Evolutionary conservation across 345 rosid species (phyloP).

Genomic region (Erucastrum elatum): DNA sequence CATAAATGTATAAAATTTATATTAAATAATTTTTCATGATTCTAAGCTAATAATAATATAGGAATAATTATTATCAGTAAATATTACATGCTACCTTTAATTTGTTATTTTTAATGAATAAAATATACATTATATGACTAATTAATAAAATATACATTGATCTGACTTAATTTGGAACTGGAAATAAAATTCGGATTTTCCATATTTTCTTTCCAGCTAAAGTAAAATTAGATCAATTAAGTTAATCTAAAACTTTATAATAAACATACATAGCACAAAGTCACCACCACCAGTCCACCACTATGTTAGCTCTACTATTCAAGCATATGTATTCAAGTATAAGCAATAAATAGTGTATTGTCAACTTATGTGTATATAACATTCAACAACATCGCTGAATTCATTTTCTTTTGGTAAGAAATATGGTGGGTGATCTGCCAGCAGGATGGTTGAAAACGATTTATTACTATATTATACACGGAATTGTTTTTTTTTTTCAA

Average conservation of each 20-base stretch:
- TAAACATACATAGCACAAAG: too few species aligned
- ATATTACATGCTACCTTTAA: not conserved
- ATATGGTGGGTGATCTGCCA: slow-evolving; percentile 32
- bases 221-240: not conserved
- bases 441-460: slow-evolving; percentile 16
- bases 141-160: not conserved
- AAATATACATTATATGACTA: not conserved
- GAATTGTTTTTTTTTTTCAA: not conserved
- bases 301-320: not conserved
- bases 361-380: not conserved
- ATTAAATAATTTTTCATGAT: too few species aligned
- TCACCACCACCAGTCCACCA: not conserved
- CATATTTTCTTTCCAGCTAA: not conserved
- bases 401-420: slow-evolving; percentile 33
- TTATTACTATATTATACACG: not conserved
- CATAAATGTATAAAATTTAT: too few species aligned
- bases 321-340: not conserved
- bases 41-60: too few species aligned
- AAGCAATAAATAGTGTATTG: not conserved
- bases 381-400: slow-evolving; percentile 23
- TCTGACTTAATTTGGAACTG: not conserved
- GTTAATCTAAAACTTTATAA: not conserved
- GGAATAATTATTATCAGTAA: not conserved
- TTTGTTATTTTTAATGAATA: not conserved
- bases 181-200: not conserved